Conservation (phyloP, 768 basidiomycete species). For the Suillus decipiens region DNA sequence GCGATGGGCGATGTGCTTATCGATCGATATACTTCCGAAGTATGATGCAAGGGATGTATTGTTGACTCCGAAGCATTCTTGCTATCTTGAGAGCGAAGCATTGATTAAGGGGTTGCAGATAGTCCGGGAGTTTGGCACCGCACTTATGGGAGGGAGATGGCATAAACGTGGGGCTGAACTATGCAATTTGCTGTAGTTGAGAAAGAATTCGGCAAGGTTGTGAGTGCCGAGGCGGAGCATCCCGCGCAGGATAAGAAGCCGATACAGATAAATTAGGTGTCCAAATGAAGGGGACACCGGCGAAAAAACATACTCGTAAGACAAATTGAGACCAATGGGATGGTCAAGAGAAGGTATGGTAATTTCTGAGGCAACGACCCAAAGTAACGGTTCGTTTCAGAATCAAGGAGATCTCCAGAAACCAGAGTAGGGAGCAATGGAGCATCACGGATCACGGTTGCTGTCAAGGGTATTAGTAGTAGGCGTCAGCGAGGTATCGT, state of each 20-base stretch:
- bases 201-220: not conserved
- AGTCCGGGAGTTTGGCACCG: not conserved
- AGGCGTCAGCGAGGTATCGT: not conserved
- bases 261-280: not conserved
- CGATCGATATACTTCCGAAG: slow-evolving; percentile 13
- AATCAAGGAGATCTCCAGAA: not conserved
- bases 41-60: not conserved
- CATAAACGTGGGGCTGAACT: not conserved
- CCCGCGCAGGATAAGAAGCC: not conserved
- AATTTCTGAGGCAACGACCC: slow-evolving; percentile 4
- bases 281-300: not conserved
- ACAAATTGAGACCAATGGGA: not conserved
- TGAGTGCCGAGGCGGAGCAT: not conserved
- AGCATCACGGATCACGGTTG: not conserved
- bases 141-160: not conserved
- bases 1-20: slow-evolving; percentile 13
- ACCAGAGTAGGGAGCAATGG: not conserved
- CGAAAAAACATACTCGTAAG: not conserved
- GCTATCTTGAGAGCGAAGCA: not conserved
- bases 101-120: not conserved
- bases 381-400: slow-evolving; percentile 1
- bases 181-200: not conserved
- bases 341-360: not conserved
- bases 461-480: not conserved
- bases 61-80: not conserved